A percentile compares a stretch with the other conserved stretches of the same genome.
phyloP scores from a whole-genome alignment of 116 monocot genomes.

The Trichopus zeylanicus region DNA sequence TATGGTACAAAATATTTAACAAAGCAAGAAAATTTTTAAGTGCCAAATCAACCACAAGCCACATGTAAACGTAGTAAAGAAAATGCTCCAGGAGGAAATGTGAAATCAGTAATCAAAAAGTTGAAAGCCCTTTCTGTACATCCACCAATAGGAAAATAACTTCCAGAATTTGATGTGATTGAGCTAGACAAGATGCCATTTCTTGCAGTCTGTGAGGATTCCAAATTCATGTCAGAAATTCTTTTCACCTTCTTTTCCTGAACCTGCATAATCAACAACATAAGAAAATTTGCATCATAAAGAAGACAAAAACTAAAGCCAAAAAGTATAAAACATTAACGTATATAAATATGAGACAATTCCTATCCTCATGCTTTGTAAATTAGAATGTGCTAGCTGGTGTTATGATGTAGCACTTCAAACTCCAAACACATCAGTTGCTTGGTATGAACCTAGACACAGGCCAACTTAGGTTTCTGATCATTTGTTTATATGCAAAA shows the following conservation, averaged over 20 bases:
- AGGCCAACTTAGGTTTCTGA: too few relatives aligned
- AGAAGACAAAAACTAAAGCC: background rate
- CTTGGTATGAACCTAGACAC: too few relatives aligned
- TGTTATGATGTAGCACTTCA: too few relatives aligned
- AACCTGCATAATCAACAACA: slow-evolving; percentile 22
- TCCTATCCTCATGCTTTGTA: too few relatives aligned
- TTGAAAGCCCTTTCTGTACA: slow-evolving; percentile 32
- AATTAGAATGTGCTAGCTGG: too few relatives aligned
- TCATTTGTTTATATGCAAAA: too few relatives aligned
- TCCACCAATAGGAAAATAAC: slow-evolving; percentile 62
- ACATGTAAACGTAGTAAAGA: slow-evolving; percentile 67
- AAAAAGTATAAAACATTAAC: background rate
- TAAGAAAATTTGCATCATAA: background rate
- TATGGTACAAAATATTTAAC: too few relatives aligned
- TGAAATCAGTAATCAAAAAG: slow-evolving; percentile 36
- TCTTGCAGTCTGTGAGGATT: slow-evolving; percentile 21
- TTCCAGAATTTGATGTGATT: slow-evolving; percentile 23
- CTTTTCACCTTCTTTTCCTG: slow-evolving; percentile 65
- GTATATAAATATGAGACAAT: too few relatives aligned
- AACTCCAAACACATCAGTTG: too few relatives aligned
- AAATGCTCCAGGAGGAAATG: slow-evolving; percentile 13
- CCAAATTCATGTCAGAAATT: slow-evolving; percentile 50
- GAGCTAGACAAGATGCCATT: slow-evolving; percentile 43
- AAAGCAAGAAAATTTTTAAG: too few relatives aligned
- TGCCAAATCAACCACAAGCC: too few relatives aligned